A percentile compares a stretch with the other conserved stretches of the same genome.
Evolutionary conservation across 257 asterid species (phyloP).

Genomic region (Linderniella brevidens): DNA sequence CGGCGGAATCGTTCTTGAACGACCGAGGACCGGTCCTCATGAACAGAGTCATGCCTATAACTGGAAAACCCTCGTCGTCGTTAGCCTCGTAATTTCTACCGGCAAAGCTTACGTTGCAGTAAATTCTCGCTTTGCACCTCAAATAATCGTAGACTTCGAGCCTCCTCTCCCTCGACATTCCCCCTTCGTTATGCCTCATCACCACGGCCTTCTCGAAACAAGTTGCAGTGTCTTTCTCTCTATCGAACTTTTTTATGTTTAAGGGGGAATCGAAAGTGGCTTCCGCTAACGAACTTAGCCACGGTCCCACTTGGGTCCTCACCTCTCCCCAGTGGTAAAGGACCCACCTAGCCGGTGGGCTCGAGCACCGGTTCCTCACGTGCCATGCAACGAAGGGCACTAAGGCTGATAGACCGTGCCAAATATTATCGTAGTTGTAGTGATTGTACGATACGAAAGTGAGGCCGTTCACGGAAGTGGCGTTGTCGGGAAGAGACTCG

Average conservation of each 20-base stretch:
- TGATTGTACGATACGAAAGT: constrained; percentile 60
- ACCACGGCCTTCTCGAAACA: constrained; percentile 57
- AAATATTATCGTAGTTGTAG: constrained; percentile 51
- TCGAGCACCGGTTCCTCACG: constrained; percentile 16
- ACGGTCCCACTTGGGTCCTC: constrained; percentile 38
- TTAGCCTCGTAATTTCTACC: constrained; percentile 5
- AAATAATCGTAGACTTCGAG: constrained; percentile 41
- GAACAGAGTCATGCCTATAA: constrained; percentile 49
- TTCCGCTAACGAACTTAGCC: constrained; percentile 37
- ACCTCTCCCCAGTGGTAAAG: constrained; percentile 72
- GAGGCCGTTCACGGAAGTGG: constrained; percentile 32
- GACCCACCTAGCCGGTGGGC: constrained; percentile 32
- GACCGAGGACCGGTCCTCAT: constrained; percentile 63
- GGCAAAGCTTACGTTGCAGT: constrained; percentile 26
- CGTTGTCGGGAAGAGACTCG: constrained; percentile 29
- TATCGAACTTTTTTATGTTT: constrained; percentile 19
- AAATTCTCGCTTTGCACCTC: constrained; percentile 49
- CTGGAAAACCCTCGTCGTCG: constrained; percentile 4
- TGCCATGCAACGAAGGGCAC: constrained; percentile 61
- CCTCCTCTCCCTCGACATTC: constrained; percentile 51
- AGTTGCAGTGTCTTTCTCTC: neutral
- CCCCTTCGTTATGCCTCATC: constrained; percentile 81
- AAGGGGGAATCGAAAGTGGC: constrained; percentile 31
- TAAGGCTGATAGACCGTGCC: constrained; percentile 60
- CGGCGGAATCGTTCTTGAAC: constrained; percentile 42